phyloP scores from a whole-genome alignment of 2,329 filamentous ascomycete genomes.

The Sphaerulina populicola region DNA sequence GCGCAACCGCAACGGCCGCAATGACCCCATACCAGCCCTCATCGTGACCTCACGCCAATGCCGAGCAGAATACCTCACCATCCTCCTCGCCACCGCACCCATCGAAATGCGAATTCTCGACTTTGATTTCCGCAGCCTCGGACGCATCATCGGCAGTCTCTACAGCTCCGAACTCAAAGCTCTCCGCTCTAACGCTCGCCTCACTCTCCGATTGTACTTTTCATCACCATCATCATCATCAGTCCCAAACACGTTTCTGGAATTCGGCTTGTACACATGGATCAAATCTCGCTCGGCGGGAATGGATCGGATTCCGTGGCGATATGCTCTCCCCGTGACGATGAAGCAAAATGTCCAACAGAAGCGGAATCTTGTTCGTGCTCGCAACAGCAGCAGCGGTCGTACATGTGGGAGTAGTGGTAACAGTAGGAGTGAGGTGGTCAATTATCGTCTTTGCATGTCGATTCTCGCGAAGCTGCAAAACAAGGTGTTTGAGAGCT shows the following conservation, averaged over 20 bases:
- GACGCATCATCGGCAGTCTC: conserved; percentile 20
- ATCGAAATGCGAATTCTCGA: conserved; percentile 18
- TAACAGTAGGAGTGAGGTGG: not conserved
- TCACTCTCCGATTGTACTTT: conserved; percentile 12
- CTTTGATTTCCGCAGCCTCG: conserved; percentile 26
- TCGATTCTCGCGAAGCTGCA: not conserved
- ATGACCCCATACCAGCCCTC: conserved; percentile 18
- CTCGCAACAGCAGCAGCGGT: not conserved
- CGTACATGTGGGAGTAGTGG: not conserved
- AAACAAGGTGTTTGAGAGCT: conserved; percentile 14
- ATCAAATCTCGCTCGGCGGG: conserved; percentile 15
- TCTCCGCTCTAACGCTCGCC: conserved; percentile 20
- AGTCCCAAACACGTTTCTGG: not conserved
- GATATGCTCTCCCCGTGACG: conserved; percentile 15
- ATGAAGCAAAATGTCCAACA: too few species aligned
- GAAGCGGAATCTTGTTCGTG: too few species aligned
- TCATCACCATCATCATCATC: not conserved
- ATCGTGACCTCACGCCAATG: conserved; percentile 23
- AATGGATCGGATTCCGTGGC: conserved; percentile 24
- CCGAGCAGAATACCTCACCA: conserved; percentile 24
- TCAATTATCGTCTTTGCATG: not conserved
- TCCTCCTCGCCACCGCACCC: conserved; percentile 22
- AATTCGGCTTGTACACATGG: conserved; percentile 21
- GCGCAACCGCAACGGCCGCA: not conserved
- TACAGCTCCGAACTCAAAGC: conserved; percentile 27